Percentiles rank a stretch among this genome's conserved stretches.
phyloP scores from a whole-genome alignment of 2,329 filamentous ascomycete genomes.

The Chaetomium sp. region DNA sequence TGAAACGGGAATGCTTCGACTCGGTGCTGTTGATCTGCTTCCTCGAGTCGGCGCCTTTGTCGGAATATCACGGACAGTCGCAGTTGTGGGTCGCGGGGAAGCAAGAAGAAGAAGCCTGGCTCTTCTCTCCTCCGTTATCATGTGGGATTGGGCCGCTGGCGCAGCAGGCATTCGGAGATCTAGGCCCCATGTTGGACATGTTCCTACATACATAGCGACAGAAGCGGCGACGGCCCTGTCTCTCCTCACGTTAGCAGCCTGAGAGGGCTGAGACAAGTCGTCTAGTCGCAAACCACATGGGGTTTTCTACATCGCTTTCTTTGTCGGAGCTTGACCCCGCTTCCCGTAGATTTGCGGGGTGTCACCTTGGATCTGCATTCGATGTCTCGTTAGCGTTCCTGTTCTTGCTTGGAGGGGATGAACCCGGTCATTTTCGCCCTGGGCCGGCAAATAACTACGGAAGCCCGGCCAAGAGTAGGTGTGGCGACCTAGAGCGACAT shows the following conservation, averaged over 20 bases:
- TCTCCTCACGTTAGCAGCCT: neutral
- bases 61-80: neutral
- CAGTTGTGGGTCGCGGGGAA: conserved; percentile 15
- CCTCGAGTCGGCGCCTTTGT: neutral
- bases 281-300: neutral
- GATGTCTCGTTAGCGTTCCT: conserved; percentile 1
- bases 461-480: conserved; percentile 18
- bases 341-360: neutral
- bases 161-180: conserved; percentile 14
- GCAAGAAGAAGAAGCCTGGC: neutral
- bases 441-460: conserved; percentile 16
- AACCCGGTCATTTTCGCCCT: conserved; percentile 9
- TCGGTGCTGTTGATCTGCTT: conserved; percentile 15
- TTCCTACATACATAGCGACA: neutral
- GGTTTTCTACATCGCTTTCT: neutral
- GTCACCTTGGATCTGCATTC: conserved; percentile 18
- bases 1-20: conserved; percentile 18
- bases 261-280: neutral
- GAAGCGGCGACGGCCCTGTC: conserved; percentile 5
- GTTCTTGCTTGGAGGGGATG: conserved; percentile 4
- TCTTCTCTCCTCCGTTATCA: conserved; percentile 6
- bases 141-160: conserved; percentile 8
- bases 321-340: conserved; percentile 1
- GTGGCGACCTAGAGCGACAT: neutral
- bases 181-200: conserved; percentile 5